phyloP scores from a whole-genome alignment of 169 alveolate genomes.

The Ichthyophthirius multifiliis region DNA sequence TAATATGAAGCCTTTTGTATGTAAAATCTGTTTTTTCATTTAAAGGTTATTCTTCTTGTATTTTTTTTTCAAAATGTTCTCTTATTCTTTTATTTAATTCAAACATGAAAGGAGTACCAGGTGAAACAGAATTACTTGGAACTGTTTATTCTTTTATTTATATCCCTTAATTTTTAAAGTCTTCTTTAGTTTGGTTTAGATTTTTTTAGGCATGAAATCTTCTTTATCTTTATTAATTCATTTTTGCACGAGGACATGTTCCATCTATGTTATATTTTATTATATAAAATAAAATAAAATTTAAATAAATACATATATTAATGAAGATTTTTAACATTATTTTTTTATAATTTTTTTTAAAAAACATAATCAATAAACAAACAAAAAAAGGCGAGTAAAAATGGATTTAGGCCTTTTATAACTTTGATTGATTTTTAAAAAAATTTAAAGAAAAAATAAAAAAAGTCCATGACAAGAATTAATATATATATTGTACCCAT shows the following conservation, averaged over 20 bases:
- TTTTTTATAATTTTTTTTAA: not conserved
- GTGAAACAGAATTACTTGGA: slow-evolving; percentile 98
- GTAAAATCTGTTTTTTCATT: slow-evolving; percentile 44
- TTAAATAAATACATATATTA: not conserved
- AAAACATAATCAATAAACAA: not conserved
- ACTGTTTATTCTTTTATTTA: slow-evolving; percentile 64
- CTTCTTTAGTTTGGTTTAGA: slow-evolving; percentile 15
- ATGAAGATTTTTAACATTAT: not conserved
- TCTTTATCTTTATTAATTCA: slow-evolving; percentile 7
- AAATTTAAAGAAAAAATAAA: not conserved
- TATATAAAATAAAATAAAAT: not conserved
- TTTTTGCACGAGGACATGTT: not conserved
- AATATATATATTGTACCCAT: not conserved
- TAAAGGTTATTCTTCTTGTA: slow-evolving; percentile 65
- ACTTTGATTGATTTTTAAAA: no score
- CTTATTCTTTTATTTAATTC: slow-evolving; percentile 76
- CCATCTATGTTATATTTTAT: not conserved
- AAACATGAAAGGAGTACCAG: slow-evolving; percentile 99
- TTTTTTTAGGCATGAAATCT: not conserved
- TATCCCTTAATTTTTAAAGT: slow-evolving; percentile 22
- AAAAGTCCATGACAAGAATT: no score
- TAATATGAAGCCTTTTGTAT: slow-evolving; percentile 91
- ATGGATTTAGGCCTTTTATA: not conserved
- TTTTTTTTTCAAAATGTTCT: slow-evolving; percentile 69
- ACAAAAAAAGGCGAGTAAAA: not conserved